These are phyloP conservation scores for Pseudovirgaria hyperparasitica DNA, from an alignment of 2,329 filamentous ascomycete genomes.

Conservation along the genomic window DNA sequence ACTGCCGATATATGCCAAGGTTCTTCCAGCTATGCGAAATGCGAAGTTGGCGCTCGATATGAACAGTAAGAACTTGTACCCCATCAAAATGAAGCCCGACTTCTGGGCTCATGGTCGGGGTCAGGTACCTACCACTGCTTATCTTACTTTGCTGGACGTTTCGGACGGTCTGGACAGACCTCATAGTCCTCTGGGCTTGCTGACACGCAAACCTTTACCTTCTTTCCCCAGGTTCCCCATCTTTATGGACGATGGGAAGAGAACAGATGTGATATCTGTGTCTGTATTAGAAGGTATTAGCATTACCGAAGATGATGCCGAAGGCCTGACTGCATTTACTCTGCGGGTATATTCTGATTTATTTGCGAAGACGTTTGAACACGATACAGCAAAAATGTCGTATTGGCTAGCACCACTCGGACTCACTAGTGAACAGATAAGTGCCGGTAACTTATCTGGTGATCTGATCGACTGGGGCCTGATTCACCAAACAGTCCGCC, in stretches of 20 bases:
- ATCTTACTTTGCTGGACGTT: conserved; percentile 49
- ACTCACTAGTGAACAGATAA: conserved; percentile 3
- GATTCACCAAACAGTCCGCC: conserved; percentile 29
- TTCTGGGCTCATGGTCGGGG: conserved; percentile 49
- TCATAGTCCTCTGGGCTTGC: conserved; percentile 53
- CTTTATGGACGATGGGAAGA: conserved; percentile 52
- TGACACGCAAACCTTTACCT: conserved; percentile 57
- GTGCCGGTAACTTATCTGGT: conserved; percentile 5
- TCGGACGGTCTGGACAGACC: conserved; percentile 43
- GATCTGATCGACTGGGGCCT: conserved; percentile 49
- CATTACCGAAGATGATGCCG: conserved; percentile 32
- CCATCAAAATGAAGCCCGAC: conserved; percentile 65
- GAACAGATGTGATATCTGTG: conserved; percentile 44
- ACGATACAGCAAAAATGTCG: conserved; percentile 50
- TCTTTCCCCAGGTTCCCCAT: conserved; percentile 55
- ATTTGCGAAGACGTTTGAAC: conserved; percentile 76
- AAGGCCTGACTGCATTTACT: conserved; percentile 57
- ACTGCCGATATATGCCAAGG: conserved; percentile 58
- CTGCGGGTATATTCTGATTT: conserved; percentile 67
- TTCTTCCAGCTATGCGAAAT: conserved; percentile 73
- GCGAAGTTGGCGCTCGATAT: conserved; percentile 69
- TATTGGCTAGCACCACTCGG: conserved; percentile 67
- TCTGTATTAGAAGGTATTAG: conserved; percentile 32
- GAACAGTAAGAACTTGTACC: conserved; percentile 61
- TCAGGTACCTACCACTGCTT: conserved; percentile 40